Conservation (phyloP, 2,329 filamentous ascomycete genomes). For the Cladosporium colombiae region DNA sequence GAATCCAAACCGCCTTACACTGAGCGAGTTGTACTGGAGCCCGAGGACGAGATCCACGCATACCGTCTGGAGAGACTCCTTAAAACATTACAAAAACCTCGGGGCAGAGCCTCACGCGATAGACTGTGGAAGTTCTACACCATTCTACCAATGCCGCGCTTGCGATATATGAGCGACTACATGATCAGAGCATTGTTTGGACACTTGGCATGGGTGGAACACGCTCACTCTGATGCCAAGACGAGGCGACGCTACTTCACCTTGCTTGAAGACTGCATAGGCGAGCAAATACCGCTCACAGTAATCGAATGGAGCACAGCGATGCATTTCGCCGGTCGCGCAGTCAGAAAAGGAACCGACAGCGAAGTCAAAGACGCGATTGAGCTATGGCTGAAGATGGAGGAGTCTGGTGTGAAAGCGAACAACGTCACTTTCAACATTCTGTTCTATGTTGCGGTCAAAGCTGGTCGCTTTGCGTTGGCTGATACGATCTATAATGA, state of each 20-base stretch:
- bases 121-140: conserved; percentile 56
- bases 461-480: conserved; percentile 78
- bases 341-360: conserved; percentile 60
- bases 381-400: conserved; percentile 86
- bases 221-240: conserved; percentile 51
- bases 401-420: conserved; percentile 65
- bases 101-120: conserved; percentile 25
- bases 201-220: conserved; percentile 64
- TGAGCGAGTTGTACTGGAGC: conserved; percentile 25
- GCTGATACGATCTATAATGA: conserved; percentile 84
- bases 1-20: conserved; percentile 24
- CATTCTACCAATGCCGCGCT: conserved; percentile 54
- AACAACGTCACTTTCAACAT: conserved; percentile 89
- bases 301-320: conserved; percentile 79
- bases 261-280: conserved; percentile 79
- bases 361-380: conserved; percentile 69
- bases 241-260: conserved; percentile 82
- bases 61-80: conserved; percentile 24
- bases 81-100: conserved; percentile 19
- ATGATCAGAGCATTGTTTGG: conserved; percentile 66
- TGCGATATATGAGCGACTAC: conserved; percentile 50
- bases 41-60: conserved; percentile 29
- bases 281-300: conserved; percentile 67
- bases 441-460: conserved; percentile 83
- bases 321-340: conserved; percentile 75